A percentile compares a stretch with the other conserved stretches of the same genome.
Evolutionary conservation across 768 basidiomycete genomes (phyloP).

Genomic region (Trametes coccinea): DNA sequence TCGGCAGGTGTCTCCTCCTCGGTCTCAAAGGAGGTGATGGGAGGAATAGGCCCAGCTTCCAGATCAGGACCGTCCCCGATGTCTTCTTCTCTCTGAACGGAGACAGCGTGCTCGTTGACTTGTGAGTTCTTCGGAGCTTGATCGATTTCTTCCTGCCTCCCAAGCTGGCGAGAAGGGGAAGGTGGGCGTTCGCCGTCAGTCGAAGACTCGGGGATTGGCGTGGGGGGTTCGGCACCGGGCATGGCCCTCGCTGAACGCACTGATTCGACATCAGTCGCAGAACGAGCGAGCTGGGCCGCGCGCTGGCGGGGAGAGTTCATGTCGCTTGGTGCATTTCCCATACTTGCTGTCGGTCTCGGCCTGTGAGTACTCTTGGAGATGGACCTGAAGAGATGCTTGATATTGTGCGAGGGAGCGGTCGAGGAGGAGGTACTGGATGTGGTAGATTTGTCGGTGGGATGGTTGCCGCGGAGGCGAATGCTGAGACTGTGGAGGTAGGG

Average conservation of each 20-base stretch:
- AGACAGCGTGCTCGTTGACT: neutral
- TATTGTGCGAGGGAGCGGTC: neutral
- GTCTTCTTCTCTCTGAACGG: neutral
- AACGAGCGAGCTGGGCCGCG: neutral
- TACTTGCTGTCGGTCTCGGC: neutral
- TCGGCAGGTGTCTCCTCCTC: neutral
- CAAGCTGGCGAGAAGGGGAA: neutral
- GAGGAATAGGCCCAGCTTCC: slow-evolving; percentile 4
- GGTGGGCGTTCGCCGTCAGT: neutral
- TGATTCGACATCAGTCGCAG: slow-evolving; percentile 10
- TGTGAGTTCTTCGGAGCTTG: slow-evolving; percentile 8
- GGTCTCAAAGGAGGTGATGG: slow-evolving; percentile 2
- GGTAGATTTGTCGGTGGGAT: slow-evolving; percentile 6
- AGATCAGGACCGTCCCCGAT: slow-evolving; percentile 7
- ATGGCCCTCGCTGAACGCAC: slow-evolving; percentile 10
- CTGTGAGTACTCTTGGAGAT: neutral
- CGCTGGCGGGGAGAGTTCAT: slow-evolving; percentile 19
- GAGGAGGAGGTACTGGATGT: neutral
- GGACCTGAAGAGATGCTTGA: slow-evolving; percentile 10
- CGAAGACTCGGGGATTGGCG: slow-evolving; percentile 4
- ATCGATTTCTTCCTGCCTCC: neutral
- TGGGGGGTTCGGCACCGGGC: slow-evolving; percentile 19
- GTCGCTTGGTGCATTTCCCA: slow-evolving; percentile 23
- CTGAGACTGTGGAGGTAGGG: slow-evolving; percentile 19
- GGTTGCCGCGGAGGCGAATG: slow-evolving; percentile 17